Base-by-base conservation (phyloP, 768 basidiomycete genomes). In the Lactarius deliciosus region DNA sequence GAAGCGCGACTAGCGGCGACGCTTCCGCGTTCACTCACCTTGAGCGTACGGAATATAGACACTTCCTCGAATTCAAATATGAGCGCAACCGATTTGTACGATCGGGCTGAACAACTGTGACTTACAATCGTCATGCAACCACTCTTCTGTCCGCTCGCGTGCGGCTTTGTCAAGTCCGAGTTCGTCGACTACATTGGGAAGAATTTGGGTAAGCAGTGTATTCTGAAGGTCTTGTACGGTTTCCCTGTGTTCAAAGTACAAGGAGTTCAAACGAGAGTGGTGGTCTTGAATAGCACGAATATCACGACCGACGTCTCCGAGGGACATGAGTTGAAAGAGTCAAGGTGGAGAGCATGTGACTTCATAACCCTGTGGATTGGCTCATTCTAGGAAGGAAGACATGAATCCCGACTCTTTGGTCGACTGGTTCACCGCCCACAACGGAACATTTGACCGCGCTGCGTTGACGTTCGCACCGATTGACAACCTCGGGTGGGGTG, bases 41-140 rank as follows among this genome's bases (percentile, higher is more conserved):
- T 83, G 59, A 83, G 79, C 63, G 88, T 71, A 43, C 77, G 73
- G 70, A 78, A 78, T 18, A 78, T 68, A 9, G 76, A 74, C n/a
- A 69, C 77, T 76, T 55, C 6, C 47, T 16, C 18, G 9, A n/a
- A 25, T 32, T 15, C 2, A 41, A 53, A 53, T 53, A 25, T 53
- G 22, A 53, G 50, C 25, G 13, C 25, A 53, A 13, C 50, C 50
- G 15, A 53, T 11, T 53, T 15, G n/a, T 7, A 53, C 13, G 34
- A 22, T 36, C 43, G 58, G 36, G 36, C 36, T 16, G n/a, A 25
- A 34, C 5, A 34, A 28, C 15, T 22, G 41, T 20, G 18, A 79
- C 85, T 72, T 79, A 90, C 90, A 78, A 56, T 81, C 83, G 79
- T 92, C 90, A 36, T 79, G 76, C 38, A 90, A 75, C 88, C 88